Base-by-base conservation (phyloP, 495 filamentous ascomycete species). In the Margaritispora aquatica region DNA sequence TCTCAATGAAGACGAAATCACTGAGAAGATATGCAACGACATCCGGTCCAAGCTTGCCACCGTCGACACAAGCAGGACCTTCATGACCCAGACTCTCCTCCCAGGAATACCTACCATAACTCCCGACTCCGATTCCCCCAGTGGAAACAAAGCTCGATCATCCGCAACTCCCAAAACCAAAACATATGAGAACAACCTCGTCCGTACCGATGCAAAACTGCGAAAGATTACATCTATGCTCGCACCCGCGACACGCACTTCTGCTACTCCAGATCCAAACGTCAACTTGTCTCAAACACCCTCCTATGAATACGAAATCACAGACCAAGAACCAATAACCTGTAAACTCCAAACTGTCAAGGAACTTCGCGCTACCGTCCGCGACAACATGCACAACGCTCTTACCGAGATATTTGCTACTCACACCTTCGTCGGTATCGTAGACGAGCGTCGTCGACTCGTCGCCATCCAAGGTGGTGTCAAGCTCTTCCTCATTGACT, bases 141-240 rank as follows among this genome's bases (percentile, higher is more conserved):
- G 69, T 23, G 11, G 24, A 41, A 74, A 73, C 66, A 48, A 31
- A 15, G 11, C 58, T 41, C 17, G 8, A n/a, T n/a, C 61, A 11
- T 31, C 51, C 36, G 47, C 38, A 4, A 78, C 75, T 34, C 59
- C 66, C n/a, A 76, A 78, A 20, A 73, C 79, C 23, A 89, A 84
- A 63, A 81, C 88, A 15, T 88, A 94, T 65, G 92, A 97, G 60
- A 92, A 91, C 71, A 93, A 88, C 55, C 84, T 97, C 22, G 84
- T 97, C 34, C 87, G 95, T 15, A 97, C 93, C 15, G 95, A 99
- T 70, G 84, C 92, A 8, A 89, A 87, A 57, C 72, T 89, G 55
- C 88, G 92, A 55, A 99, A 97, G 70, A 97, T 99, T 62, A 99
- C 95, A 2, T 89, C 89, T 50, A 96, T 99, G 92, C 78, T 99